Evolutionary conservation across 2,329 filamentous ascomycete species (phyloP), one percentile per base, ranked within the genome.

Genomic region (Colletotrichum noveboracense): DNA sequence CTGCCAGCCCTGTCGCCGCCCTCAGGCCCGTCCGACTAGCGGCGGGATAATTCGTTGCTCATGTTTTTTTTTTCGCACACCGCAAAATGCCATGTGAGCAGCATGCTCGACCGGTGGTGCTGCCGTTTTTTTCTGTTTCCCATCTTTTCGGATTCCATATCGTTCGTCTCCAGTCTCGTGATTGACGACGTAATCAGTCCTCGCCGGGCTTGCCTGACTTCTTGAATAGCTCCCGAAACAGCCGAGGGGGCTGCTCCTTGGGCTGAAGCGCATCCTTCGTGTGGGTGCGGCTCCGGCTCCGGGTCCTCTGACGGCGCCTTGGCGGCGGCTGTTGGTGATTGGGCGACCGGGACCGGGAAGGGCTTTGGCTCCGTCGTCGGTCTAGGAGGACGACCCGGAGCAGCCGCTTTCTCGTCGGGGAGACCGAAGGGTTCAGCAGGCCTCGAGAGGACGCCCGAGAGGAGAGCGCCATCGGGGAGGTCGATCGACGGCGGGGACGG

Each of bases 301-400:
- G 81, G 14, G 84, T 85, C 67, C 85, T 80, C 75, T 84, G 83
- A n/a, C 83, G 83, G 62, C 84, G 84, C 26, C 83, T 81, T 56
- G 78, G 72, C 21, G 80, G 78, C 18, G 78, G 77, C 32, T 80
- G 80, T 77, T 82, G 80, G n/a, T 81, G 82, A 30, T 82, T 78
- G 4, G 84, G 83, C 7, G 85, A 85, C 3, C 82, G 77, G 21
- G 83, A 83, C 24, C 85, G 81, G 14, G 85, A 87, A 13, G 85
- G 85, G 74, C 85, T 87, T 76, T 88, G 87, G 77, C 87, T 87
- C 24, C 88, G 85, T 55, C 86, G 85, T 38, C 82, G 82, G 34
- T 84, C 83, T 7, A 86, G 81, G 16, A 87, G 83, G 14, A 86
- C 81, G 55, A 85, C 84, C 71, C 85, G 84, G 18, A 88, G 83